A percentile compares a stretch with the other conserved stretches of the same genome.
Conservation (phyloP, 331 rosid genomes). For the Rosa hybrid region DNA sequence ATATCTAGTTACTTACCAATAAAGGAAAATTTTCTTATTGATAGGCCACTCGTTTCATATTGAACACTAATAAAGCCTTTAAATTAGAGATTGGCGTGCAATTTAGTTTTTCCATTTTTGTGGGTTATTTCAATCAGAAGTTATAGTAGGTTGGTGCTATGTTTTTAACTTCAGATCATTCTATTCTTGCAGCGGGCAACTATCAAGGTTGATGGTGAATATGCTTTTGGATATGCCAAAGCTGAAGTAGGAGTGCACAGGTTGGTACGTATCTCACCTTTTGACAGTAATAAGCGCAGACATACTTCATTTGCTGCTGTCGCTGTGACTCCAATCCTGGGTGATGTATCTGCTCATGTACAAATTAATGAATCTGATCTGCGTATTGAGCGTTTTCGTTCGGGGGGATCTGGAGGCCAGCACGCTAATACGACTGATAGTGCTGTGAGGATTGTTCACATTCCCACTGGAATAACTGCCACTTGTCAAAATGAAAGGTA, state of each 20-base stretch:
- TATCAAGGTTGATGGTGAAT: slow-evolving; percentile 87
- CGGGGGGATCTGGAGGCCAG: slow-evolving; percentile 98
- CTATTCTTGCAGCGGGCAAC: slow-evolving; percentile 77
- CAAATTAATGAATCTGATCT: slow-evolving; percentile 92
- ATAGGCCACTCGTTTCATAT: not conserved
- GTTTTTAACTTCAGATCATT: slow-evolving; percentile 16
- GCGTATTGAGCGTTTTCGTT: slow-evolving; percentile 81
- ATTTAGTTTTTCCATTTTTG: not conserved
- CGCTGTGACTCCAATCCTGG: slow-evolving; percentile 87
- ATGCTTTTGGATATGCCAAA: slow-evolving; percentile 96
- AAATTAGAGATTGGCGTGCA: not conserved
- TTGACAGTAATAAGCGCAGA: slow-evolving; percentile 85
- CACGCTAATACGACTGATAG: slow-evolving; percentile 91
- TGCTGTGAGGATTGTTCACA: slow-evolving; percentile 85
- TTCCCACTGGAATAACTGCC: slow-evolving; percentile 91
- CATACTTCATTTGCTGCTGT: slow-evolving; percentile 98
- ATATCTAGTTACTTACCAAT: not conserved
- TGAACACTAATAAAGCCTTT: not conserved
- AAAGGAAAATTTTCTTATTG: not conserved
- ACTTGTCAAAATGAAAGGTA: slow-evolving; percentile 97
- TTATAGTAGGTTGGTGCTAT: not conserved
- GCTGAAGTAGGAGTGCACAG: slow-evolving; percentile 98
- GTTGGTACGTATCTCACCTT: slow-evolving; percentile 91
- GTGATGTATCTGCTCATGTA: slow-evolving; percentile 63
- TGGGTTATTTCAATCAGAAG: not conserved